Evolutionary conservation across 768 basidiomycete genomes (phyloP), one percentile per base, ranked within the genome.

Genomic region (Trametes cubensis): DNA sequence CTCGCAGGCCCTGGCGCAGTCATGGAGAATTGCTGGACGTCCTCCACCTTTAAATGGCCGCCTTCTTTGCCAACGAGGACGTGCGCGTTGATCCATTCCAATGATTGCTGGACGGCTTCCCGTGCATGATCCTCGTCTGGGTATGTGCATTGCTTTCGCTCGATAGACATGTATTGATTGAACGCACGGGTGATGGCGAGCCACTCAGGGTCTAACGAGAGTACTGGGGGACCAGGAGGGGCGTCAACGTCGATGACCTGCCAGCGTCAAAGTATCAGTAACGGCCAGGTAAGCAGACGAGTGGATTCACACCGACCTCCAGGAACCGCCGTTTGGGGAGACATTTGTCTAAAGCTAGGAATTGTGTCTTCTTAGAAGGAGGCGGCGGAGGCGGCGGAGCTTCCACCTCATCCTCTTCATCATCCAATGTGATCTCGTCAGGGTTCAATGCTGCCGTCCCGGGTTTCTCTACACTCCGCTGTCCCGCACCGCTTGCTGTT

Each of bases 141-240:
- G 67, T 92, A 88, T 0, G 78, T 67, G 0, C 72, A 72, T 63
- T 89, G 89, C 0, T 69, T 67, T 7, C 70, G 77, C 4, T 71
- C 67, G 6, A 81, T 80, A 3, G 90, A 87, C 63, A 98, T 82
- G 75, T 82, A 89, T 0, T 88, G 87, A 62, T 94, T 85, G 66
- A 95, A 90, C 0, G 93, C 94, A 7, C 92, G 89, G 5, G 86
- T 87, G 69, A 99, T 94, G 0, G 94, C 95, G 49, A 98, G 85
- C 97, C 97, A 99, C 71, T 94, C 87, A 0, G 88, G 87, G 69
- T 98, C 95, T 73, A 84, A 97, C 15, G 82, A 80, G 20, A 98
- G 69, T 0, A 61, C 64, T 5, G 83, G 81, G 10, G 63, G 55
- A 41, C 59, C 30, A 17, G 30, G 2, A 34, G 49, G 62, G 46